Percentiles rank a stretch among this genome's conserved stretches.
Conservation (phyloP, 306 rosid genomes). For the Gynostemma pentaphyllum region DNA sequence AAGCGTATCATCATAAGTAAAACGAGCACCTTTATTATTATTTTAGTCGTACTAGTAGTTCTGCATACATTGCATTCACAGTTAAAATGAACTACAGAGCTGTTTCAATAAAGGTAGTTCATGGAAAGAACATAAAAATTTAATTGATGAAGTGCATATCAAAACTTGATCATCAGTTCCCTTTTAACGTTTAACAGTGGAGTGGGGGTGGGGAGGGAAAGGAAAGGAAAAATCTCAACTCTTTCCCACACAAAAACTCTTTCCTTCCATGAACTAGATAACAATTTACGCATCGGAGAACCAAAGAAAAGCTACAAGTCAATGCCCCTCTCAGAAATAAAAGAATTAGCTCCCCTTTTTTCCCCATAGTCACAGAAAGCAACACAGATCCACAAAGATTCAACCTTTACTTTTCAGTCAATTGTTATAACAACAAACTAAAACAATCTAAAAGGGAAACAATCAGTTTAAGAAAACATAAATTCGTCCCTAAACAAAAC, state of each 20-base stretch:
- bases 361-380: conserved; percentile 14
- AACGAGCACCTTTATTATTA: not conserved
- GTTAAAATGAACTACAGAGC: not conserved
- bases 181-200: not conserved
- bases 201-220: too few species aligned
- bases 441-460: not conserved
- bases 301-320: not conserved
- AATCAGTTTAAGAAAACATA: not conserved
- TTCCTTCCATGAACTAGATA: too few species aligned
- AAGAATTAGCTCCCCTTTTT: conserved; percentile 9
- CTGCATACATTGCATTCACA: too few species aligned
- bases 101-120: not conserved
- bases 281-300: too few species aligned
- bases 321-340: conserved; percentile 4
- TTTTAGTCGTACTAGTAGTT: too few species aligned
- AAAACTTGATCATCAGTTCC: not conserved
- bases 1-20: too few species aligned
- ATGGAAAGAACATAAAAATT: not conserved
- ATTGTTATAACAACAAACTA: not conserved
- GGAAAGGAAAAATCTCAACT: too few species aligned
- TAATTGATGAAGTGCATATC: not conserved
- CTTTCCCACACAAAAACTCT: too few species aligned
- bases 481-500: not conserved
- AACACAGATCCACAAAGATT: conserved; percentile 44
- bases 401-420: not conserved